phyloP scores from a whole-genome alignment of 1,139 yeast genomes.

The Lodderomyces margitis region DNA sequence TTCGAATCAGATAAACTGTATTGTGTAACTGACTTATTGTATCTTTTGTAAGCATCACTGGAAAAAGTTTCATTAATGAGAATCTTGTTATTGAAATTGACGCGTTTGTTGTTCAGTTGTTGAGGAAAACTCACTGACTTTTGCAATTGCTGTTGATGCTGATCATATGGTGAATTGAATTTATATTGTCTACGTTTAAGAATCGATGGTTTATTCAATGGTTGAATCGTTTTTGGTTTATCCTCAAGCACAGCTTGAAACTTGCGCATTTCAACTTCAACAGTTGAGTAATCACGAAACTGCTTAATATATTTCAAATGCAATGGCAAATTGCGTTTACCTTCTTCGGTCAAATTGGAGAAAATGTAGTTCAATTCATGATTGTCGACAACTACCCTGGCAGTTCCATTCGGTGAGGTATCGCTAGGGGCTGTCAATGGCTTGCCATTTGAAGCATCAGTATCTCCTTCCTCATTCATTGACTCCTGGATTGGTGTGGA shows the following conservation, averaged over 20 bases:
- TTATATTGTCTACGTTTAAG: conserved; percentile 4
- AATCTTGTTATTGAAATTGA: conserved; percentile 41
- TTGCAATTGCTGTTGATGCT: not conserved
- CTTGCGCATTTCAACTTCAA: conserved; percentile 33
- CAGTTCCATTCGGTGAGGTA: not conserved
- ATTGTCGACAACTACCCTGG: conserved; percentile 19
- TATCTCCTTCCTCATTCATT: not conserved
- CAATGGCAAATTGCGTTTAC: conserved; percentile 33
- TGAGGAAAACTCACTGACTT: not conserved
- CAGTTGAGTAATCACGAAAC: conserved; percentile 34
- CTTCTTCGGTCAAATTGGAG: conserved; percentile 26
- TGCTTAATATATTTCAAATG: conserved; percentile 42
- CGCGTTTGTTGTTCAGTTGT: not conserved
- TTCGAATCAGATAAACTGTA: conserved; percentile 45
- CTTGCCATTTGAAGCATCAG: not conserved
- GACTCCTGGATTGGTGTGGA: not conserved
- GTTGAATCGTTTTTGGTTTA: not conserved
- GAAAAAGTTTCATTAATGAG: conserved; percentile 48
- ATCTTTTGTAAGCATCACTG: conserved; percentile 48
- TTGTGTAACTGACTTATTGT: conserved; percentile 53
- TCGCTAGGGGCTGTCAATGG: not conserved
- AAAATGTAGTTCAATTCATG: conserved; percentile 32
- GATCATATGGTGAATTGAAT: not conserved
- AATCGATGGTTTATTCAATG: conserved; percentile 6
- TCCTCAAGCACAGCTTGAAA: conserved; percentile 26